Conservation (phyloP, 257 asterid genomes). For the Petrea volubilis region DNA sequence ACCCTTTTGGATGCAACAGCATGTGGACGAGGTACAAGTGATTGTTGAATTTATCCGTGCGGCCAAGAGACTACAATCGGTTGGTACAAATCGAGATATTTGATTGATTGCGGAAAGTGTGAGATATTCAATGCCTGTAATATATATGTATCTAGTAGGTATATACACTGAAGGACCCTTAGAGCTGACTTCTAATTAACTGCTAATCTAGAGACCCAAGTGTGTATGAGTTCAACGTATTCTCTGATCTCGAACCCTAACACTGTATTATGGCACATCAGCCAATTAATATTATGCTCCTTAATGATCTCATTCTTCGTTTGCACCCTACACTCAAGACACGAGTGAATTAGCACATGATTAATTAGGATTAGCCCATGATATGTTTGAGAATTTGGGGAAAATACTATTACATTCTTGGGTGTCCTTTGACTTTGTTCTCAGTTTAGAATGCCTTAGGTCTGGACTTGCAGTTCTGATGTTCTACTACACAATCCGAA, state of each 20-base stretch:
- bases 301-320: constrained; percentile 1
- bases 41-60: constrained; percentile 76
- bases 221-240: constrained; percentile 28
- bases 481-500: no score
- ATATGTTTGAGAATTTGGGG: no score
- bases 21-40: constrained; percentile 83
- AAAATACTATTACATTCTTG: not conserved
- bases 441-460: not conserved
- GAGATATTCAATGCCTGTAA: constrained; percentile 29
- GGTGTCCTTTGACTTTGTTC: not conserved
- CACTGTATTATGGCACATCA: constrained; percentile 32
- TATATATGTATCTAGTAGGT: constrained; percentile 34
- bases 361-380: no score
- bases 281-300: constrained; percentile 22
- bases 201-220: constrained; percentile 49
- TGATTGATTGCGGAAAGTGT: constrained; percentile 27
- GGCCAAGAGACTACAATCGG: constrained; percentile 66
- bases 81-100: constrained; percentile 39
- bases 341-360: no score
- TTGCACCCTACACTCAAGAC: not conserved
- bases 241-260: constrained; percentile 37
- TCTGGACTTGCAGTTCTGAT: not conserved
- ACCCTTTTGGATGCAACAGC: constrained; percentile 42
- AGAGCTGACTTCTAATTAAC: constrained; percentile 52
- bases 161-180: constrained; percentile 29